Evolutionary conservation across 78 protist species (phyloP), one percentile per base, ranked within the genome.

Genomic region (Dictyostelium brefeldianum): DNA sequence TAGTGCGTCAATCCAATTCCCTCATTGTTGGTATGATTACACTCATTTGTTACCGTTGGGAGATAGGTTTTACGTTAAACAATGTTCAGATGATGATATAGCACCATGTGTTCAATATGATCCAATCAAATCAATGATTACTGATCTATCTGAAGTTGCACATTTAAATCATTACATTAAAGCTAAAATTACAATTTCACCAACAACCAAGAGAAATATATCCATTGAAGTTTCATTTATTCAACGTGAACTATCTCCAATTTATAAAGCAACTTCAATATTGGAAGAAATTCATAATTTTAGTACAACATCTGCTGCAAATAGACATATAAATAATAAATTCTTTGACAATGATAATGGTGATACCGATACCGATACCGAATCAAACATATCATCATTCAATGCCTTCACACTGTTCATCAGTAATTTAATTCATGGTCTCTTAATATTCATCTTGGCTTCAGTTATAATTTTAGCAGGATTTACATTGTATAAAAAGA

Each of bases 21-120:
- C 91, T 20, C 78, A n/a, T 27, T 83, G 91, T 56, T 83, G 91
- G 91, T 27, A 27, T 17, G 81, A 83, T 1, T 71, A 69, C 15
- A 46, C 51, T 43, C 64, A 69, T 15, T n/a, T 36, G 20, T 25
- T 83, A 9, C 25, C 81, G 7, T 69, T 50, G 1, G 41, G 20
- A 18, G 91, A 83, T 36, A 36, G 65, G 17, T 83, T 15, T 7
- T 69, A 83, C 22, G n/a, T n/a, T 2, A 56, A 51, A 6, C 46
- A 51, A 15, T 83, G 91, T 7, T 14, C 31, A 9, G 67, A 83
- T 46, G 91, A 83, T 67, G 91, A 83, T 43, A 8, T 83, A 7
- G 75, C 91, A 31, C 91, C 91, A 50, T 83, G 91, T 46, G 15
- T 54, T 5, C 36, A 83, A n/a, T 69, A 67, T 51, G 20, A 22